phyloP scores from a whole-genome alignment of 257 asterid genomes.

The Fraxinus excelsior region DNA sequence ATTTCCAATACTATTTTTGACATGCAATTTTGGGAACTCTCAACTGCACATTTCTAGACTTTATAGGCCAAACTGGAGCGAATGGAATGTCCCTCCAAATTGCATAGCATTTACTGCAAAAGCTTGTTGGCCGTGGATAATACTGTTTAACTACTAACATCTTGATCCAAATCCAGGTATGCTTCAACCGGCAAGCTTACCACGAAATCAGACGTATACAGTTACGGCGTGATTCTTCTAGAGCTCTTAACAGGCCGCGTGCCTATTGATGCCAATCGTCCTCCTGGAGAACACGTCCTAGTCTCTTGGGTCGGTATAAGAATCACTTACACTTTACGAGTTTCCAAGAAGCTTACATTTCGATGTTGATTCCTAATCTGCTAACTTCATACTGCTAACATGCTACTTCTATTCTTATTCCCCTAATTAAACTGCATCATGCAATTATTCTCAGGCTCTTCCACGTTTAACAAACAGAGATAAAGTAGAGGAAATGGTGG shows the following conservation, averaged over 20 bases:
- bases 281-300: slow-evolving; percentile 73
- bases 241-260: slow-evolving; percentile 80
- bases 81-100: neutral
- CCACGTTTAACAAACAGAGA: slow-evolving; percentile 80
- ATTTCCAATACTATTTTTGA: neutral
- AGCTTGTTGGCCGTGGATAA: neutral
- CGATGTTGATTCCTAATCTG: neutral
- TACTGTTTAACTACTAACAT: neutral
- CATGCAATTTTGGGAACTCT: neutral
- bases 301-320: slow-evolving; percentile 67
- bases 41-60: neutral
- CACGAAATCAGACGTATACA: slow-evolving; percentile 79
- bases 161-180: slow-evolving; percentile 45
- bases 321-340: neutral
- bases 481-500: slow-evolving; percentile 69
- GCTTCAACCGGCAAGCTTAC: slow-evolving; percentile 86
- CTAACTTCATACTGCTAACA: neutral
- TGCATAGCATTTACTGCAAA: neutral
- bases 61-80: neutral
- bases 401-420: neutral
- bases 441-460: slow-evolving; percentile 52
- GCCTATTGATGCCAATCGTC: slow-evolving; percentile 65
- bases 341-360: neutral
- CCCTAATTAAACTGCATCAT: neutral
- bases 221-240: slow-evolving; percentile 75